Percentiles rank a stretch among this genome's conserved stretches.
Conservation (phyloP, 257 asterid genomes). For the Jaltomata sinuosa region DNA sequence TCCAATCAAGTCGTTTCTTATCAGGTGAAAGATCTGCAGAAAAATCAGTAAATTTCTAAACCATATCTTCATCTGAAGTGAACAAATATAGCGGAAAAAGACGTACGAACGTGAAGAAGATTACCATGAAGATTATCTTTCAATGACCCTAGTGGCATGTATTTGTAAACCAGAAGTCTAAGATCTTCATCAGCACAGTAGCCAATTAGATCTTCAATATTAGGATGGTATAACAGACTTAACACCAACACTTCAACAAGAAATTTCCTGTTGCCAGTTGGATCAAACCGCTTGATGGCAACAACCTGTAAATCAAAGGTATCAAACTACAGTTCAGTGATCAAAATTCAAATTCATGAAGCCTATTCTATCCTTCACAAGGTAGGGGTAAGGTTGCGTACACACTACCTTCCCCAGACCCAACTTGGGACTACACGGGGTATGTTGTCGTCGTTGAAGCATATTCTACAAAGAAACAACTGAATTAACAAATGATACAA, state of each 20-base stretch:
- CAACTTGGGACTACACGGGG: too few species aligned
- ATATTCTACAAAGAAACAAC: background rate
- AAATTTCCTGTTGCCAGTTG: constrained; percentile 73
- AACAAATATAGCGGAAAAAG: background rate
- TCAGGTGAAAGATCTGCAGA: constrained; percentile 50
- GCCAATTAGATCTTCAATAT: constrained; percentile 76
- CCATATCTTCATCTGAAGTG: background rate
- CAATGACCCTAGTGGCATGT: constrained; percentile 76
- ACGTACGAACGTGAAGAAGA: background rate
- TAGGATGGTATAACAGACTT: constrained; percentile 68
- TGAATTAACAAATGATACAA: background rate
- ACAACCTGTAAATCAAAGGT: constrained; percentile 34
- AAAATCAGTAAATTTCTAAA: background rate
- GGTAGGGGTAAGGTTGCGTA: too few species aligned
- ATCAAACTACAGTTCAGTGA: background rate
- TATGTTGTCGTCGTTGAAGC: too few species aligned
- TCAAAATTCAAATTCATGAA: background rate
- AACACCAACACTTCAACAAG: constrained; percentile 85
- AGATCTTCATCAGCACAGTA: constrained; percentile 89
- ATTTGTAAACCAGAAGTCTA: constrained; percentile 77
- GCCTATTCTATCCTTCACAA: too few species aligned
- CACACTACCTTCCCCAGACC: too few species aligned
- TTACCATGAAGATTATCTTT: constrained; percentile 81
- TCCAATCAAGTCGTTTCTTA: constrained; percentile 64
- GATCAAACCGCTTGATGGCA: constrained; percentile 83